phyloP scores from a whole-genome alignment of 2,329 filamentous ascomycete species.

The Penicillium sp. region DNA sequence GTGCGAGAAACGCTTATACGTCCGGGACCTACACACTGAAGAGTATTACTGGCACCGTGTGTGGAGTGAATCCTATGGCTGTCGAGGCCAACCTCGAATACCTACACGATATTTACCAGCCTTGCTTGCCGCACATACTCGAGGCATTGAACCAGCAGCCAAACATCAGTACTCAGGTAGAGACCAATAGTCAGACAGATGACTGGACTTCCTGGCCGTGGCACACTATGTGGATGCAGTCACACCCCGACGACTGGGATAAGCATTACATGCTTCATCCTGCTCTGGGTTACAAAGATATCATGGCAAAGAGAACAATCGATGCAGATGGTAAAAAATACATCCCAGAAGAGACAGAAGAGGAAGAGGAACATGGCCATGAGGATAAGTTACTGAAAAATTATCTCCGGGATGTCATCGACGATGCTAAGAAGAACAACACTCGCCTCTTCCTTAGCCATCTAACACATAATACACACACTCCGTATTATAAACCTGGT shows the following conservation, averaged over 20 bases:
- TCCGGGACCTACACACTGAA: conserved; percentile 47
- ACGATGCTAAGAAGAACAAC: conserved; percentile 27
- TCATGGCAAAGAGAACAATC: conserved; percentile 21
- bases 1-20: conserved; percentile 43
- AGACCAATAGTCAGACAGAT: conserved; percentile 3
- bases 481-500: conserved; percentile 27
- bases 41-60: conserved; percentile 44
- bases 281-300: conserved; percentile 25
- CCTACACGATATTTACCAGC: conserved; percentile 45
- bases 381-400: conserved; percentile 23
- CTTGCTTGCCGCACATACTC: conserved; percentile 42
- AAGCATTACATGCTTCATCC: conserved; percentile 28
- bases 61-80: conserved; percentile 43
- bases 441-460: conserved; percentile 32
- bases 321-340: conserved; percentile 21
- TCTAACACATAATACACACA: conserved; percentile 31
- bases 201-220: conserved; percentile 30
- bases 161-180: conserved; percentile 10
- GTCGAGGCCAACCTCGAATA: conserved; percentile 46
- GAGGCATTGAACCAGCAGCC: conserved; percentile 22
- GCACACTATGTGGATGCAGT: conserved; percentile 32
- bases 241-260: conserved; percentile 31
- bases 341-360: conserved; percentile 18
- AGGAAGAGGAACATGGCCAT: conserved; percentile 27
- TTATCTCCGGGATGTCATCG: conserved; percentile 29